These are phyloP conservation scores for Solanum rostratum DNA, from an alignment of 257 asterid genomes.

Conservation along the genomic window DNA sequence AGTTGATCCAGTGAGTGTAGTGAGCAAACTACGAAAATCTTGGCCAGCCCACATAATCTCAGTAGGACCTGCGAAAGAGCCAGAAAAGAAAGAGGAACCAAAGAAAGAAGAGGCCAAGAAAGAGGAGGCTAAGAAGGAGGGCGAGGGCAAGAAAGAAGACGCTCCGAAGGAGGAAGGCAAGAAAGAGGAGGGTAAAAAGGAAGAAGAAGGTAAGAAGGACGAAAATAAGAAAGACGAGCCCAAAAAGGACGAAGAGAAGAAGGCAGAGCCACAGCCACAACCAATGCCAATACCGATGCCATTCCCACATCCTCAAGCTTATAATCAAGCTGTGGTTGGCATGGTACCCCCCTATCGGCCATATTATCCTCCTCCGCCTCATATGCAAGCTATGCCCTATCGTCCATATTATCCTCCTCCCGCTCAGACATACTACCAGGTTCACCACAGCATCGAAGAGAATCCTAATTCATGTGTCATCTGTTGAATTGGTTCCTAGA, in stretches of 20 bases:
- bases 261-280: conserved; percentile 1
- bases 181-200: conserved; percentile 7
- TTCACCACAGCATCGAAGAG: conserved; percentile 70
- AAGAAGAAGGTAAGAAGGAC: conserved; percentile 20
- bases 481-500: conserved; percentile 9
- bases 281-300: neutral
- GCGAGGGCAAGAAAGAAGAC: conserved; percentile 23
- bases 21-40: conserved; percentile 62
- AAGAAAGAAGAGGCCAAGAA: conserved; percentile 77
- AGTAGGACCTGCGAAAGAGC: conserved; percentile 74
- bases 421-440: conserved; percentile 10
- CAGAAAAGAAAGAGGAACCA: conserved; percentile 74
- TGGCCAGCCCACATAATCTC: conserved; percentile 58
- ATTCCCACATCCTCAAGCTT: neutral
- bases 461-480: conserved; percentile 71
- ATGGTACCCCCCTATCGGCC: conserved; percentile 33
- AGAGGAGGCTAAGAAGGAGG: conserved; percentile 48
- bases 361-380: conserved; percentile 26
- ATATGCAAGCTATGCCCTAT: conserved; percentile 22
- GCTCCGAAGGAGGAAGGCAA: conserved; percentile 13
- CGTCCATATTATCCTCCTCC: conserved; percentile 19
- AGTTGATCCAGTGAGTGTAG: conserved; percentile 75
- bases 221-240: conserved; percentile 15
- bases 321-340: conserved; percentile 13
- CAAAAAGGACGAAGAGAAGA: conserved; percentile 12